Evolutionary conservation across 768 basidiomycete species (phyloP), one percentile per base, ranked within the genome.

Genomic region (Daedaleopsis sinensis): DNA sequence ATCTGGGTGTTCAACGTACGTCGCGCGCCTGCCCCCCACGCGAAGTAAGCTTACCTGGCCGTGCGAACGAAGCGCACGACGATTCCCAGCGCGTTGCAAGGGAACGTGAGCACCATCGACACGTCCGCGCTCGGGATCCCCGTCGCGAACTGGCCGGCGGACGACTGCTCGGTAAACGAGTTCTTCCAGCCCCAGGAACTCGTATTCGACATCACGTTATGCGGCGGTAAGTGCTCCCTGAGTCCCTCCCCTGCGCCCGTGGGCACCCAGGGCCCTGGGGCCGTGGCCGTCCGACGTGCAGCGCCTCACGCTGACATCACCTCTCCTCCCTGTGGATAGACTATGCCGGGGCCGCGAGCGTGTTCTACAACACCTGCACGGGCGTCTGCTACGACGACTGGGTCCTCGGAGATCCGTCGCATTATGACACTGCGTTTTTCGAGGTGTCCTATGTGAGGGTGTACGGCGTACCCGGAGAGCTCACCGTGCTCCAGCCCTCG

Each of bases 171-270:
- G 38, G 76, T 85, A 36, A 73, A 77, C 53, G 65, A 74, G 19
- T 88, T 79, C 73, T 89, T 90, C 70, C 74, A 80, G 54, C 77
- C 85, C 0, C 89, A 91, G 67, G 78, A 83, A 59, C 78, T 92
- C 46, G 85, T 91, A 18, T 84, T 92, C 58, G 86, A 89, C 68
- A 91, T 91, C 59, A 89, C 90, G 1, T 80, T 89, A 7, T 89
- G 88, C 55, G 87, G 87, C 70, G 79, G 79, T 79, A 39, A 63
- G 80, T 81, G 51, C 27, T 7, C 49, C n/a, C n/a, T n/a, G n/a
- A n/a, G n/a, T n/a, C n/a, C 35, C 55, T 37, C 55, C 71, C 55
- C 65, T 38, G 21, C 52, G 37, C 37, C 8, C 38, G 52, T 52
- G 27, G 6, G 18, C 16, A 52, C 27, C 50, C 18, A n/a, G 66